Percentiles rank a stretch among this genome's conserved stretches.
Conservation (phyloP, 2,329 filamentous ascomycete species). For the Colletotrichum sp. region DNA sequence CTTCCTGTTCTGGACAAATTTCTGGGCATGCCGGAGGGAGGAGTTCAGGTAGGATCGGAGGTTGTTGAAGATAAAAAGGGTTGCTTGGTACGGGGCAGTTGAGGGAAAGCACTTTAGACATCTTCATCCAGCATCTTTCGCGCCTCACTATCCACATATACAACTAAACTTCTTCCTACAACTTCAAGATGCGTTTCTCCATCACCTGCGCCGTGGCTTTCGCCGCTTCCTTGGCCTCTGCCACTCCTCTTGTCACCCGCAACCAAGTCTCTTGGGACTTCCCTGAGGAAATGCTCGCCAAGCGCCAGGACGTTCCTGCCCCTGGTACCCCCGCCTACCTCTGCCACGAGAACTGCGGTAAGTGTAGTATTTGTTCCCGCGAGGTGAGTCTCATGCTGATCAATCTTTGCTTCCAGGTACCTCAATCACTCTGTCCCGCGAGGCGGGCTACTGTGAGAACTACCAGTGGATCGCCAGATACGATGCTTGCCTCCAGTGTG, state of each 20-base stretch:
- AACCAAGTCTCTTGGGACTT: constrained; percentile 28
- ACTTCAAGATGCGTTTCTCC: constrained; percentile 33
- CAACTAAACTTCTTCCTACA: not conserved
- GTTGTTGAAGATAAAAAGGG: not conserved
- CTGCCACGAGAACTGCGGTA: constrained; percentile 58
- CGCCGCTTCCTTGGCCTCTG: constrained; percentile 30
- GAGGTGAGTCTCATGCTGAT: not conserved
- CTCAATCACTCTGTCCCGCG: constrained; percentile 37
- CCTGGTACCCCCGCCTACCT: constrained; percentile 35
- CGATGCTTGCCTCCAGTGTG: constrained; percentile 50
- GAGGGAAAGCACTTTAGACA: not conserved
- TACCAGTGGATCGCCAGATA: constrained; percentile 16
- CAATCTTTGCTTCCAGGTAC: constrained; percentile 22
- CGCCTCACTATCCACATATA: not conserved
- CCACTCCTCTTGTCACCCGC: constrained; percentile 14
- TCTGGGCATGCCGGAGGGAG: not conserved
- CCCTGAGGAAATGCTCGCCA: constrained; percentile 37
- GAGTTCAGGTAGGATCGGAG: not conserved
- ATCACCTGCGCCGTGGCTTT: constrained; percentile 27
- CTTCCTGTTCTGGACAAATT: not conserved
- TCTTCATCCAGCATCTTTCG: not conserved
- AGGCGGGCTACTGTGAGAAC: constrained; percentile 38
- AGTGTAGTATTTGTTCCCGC: constrained; percentile 13
- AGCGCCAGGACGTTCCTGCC: constrained; percentile 44
- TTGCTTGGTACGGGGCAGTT: not conserved